These are phyloP conservation scores for Alnus rubra DNA, from an alignment of 306 rosid genomes.

Conservation along the genomic window DNA sequence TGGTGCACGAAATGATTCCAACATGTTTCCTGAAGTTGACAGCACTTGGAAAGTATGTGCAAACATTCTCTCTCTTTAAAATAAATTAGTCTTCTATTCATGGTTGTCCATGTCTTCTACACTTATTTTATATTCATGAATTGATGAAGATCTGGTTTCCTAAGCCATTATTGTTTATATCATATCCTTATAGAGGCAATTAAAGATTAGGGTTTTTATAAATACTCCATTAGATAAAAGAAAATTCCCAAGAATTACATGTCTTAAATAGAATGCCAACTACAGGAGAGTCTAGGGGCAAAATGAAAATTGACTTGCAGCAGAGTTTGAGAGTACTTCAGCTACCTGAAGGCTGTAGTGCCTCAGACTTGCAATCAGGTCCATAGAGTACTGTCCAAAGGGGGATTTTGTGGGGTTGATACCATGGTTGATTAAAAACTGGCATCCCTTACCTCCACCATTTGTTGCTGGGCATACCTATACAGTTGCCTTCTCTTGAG, in stretches of 20 bases:
- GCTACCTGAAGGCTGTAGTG: neutral
- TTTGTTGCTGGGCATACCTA: neutral
- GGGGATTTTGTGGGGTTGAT: neutral
- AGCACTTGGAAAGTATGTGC: slow-evolving; percentile 84
- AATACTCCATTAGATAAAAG: neutral
- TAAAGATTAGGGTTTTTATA: neutral
- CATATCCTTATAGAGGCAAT: neutral
- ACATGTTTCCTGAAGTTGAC: slow-evolving; percentile 92
- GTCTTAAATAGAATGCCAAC: neutral
- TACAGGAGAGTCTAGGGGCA: neutral
- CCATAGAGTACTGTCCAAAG: neutral
- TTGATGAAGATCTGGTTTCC: neutral
- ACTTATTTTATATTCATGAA: slow-evolving; percentile 12
- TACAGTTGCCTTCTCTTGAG: neutral
- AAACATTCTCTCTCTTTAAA: neutral
- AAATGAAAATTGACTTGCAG: neutral
- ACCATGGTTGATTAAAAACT: neutral
- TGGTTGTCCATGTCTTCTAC: slow-evolving; percentile 17
- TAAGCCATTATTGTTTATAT: neutral
- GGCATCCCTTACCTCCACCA: neutral
- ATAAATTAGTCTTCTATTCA: neutral
- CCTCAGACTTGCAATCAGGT: neutral
- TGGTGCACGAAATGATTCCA: slow-evolving; percentile 50
- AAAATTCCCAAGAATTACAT: neutral
- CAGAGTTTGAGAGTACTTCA: neutral